These are phyloP conservation scores for Chaetomium sp. DNA, from an alignment of 2,329 filamentous ascomycete species.

Conservation along the genomic window DNA sequence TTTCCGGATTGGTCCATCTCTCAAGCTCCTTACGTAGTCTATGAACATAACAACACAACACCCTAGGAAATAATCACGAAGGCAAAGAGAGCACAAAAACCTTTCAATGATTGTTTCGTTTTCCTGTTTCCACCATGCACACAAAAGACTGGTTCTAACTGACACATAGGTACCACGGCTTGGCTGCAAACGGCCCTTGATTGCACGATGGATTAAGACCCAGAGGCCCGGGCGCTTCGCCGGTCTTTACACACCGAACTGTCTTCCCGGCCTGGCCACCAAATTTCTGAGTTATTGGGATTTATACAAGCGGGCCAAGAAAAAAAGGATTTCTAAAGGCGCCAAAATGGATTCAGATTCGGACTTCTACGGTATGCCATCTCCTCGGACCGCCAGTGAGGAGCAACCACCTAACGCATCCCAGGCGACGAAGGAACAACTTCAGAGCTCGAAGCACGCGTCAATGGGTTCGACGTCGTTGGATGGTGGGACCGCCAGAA, in stretches of 20 bases:
- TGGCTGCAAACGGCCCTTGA: background rate
- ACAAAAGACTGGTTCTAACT: background rate
- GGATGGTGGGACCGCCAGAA: conserved; percentile 50
- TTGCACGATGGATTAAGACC: background rate
- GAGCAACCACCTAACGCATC: conserved; percentile 15
- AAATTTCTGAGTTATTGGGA: background rate
- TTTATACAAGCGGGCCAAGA: background rate
- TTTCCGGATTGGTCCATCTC: conserved; percentile 24
- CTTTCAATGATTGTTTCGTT: background rate
- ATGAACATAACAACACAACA: background rate
- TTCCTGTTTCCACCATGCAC: background rate
- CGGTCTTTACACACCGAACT: background rate
- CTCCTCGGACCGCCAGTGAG: conserved; percentile 3
- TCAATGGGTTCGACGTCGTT: conserved; percentile 52
- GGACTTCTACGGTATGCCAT: conserved; percentile 56
- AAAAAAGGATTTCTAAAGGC: background rate
- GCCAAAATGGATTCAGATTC: conserved; percentile 50
- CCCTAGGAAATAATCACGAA: background rate
- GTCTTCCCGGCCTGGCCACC: background rate
- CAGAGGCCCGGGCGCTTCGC: background rate
- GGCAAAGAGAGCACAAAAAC: background rate
- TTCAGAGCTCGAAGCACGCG: conserved; percentile 51
- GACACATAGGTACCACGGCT: background rate
- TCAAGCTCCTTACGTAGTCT: background rate
- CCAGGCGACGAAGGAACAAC: conserved; percentile 59